phyloP scores from a whole-genome alignment of 2,329 filamentous ascomycete species.

The Colletotrichum navitas region DNA sequence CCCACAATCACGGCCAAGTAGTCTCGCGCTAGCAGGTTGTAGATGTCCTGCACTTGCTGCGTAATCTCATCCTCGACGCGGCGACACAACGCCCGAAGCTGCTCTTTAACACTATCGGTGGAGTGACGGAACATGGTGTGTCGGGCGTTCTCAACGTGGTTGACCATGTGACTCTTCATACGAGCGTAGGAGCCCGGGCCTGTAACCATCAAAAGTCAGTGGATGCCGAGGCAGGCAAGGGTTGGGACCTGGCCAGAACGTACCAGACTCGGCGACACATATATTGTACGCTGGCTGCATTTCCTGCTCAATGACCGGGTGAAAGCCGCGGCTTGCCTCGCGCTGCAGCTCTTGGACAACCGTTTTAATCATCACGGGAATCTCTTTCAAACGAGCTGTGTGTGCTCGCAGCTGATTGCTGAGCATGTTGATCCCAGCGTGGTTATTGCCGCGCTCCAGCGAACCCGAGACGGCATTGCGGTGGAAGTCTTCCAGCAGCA shows the following conservation, averaged over 20 bases:
- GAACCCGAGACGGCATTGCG: constrained; percentile 37
- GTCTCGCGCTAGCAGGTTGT: constrained; percentile 32
- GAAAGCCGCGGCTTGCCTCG: constrained; percentile 45
- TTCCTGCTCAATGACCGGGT: constrained; percentile 43
- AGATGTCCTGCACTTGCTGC: constrained; percentile 27
- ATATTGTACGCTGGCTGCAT: constrained; percentile 45
- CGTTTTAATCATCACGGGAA: constrained; percentile 22
- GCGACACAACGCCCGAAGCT: constrained; percentile 35
- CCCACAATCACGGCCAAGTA: constrained; percentile 33
- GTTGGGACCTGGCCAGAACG: neutral
- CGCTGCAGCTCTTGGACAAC: constrained; percentile 44
- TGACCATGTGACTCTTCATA: constrained; percentile 46
- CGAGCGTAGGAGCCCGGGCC: constrained; percentile 45
- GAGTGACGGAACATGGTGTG: constrained; percentile 44
- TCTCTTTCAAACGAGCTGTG: constrained; percentile 33
- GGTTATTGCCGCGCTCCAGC: constrained; percentile 32
- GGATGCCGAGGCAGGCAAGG: neutral
- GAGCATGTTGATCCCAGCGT: constrained; percentile 43
- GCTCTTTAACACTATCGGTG: constrained; percentile 40
- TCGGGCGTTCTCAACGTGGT: constrained; percentile 41
- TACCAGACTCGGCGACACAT: constrained; percentile 40
- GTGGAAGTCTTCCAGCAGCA: constrained; percentile 29
- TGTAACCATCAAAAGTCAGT: neutral
- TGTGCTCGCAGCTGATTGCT: constrained; percentile 45
- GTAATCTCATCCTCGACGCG: constrained; percentile 20